These are phyloP conservation scores for Handroanthus guayacan DNA, from an alignment of 257 asterid species.

Conservation along the genomic window DNA sequence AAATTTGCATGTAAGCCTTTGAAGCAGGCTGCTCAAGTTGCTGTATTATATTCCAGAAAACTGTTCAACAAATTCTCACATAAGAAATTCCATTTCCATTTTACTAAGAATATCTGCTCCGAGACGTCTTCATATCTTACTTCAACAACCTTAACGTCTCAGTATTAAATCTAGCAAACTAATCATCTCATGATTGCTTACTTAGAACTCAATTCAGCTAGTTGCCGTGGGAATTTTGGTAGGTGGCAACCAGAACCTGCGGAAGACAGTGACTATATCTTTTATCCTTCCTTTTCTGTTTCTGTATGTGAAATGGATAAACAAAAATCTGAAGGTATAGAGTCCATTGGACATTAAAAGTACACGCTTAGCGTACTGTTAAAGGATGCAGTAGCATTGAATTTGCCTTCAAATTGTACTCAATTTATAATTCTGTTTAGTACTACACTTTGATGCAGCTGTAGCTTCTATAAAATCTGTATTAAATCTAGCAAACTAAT, in stretches of 20 bases:
- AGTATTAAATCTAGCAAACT: background rate
- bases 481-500: background rate
- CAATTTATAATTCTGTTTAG: background rate
- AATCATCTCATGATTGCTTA: background rate
- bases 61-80: background rate
- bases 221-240: background rate
- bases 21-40: background rate
- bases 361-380: no score
- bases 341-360: no score
- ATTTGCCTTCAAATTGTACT: background rate
- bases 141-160: background rate
- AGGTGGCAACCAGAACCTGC: background rate
- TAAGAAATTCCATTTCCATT: background rate
- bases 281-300: background rate
- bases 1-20: background rate
- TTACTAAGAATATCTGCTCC: background rate
- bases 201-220: constrained; percentile 2
- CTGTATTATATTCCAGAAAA: background rate
- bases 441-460: background rate
- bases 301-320: background rate
- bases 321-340: background rate
- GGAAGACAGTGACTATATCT: background rate
- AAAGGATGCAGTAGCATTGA: no score
- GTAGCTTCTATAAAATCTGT: background rate
- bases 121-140: background rate